Percentiles rank a stretch among this genome's conserved stretches.
These are phyloP conservation scores for Chaetomium olivaceum DNA, from an alignment of 2,329 filamentous ascomycete genomes.

Conservation along the genomic window DNA sequence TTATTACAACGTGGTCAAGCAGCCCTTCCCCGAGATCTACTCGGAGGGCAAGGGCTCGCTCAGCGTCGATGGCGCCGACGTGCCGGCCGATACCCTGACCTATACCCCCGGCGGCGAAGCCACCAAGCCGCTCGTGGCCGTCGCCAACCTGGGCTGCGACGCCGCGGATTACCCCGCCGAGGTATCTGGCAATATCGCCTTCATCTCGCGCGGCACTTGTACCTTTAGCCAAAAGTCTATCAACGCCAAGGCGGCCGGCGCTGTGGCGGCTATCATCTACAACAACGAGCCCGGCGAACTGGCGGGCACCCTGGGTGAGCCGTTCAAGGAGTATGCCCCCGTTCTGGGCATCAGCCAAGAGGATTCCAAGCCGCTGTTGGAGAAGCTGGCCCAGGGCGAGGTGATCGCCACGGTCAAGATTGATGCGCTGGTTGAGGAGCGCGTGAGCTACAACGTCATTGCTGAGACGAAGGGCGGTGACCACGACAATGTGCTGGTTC, in stretches of 20 bases:
- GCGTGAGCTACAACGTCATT: constrained; percentile 32
- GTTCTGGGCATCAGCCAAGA: constrained; percentile 54
- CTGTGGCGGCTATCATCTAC: constrained; percentile 59
- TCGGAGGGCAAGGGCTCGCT: constrained; percentile 37
- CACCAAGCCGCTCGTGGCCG: constrained; percentile 46
- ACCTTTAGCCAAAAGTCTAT: constrained; percentile 59
- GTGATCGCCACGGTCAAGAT: constrained; percentile 37
- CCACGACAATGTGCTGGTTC: constrained; percentile 31
- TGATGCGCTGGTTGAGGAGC: constrained; percentile 26
- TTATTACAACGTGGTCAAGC: constrained; percentile 48
- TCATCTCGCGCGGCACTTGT: constrained; percentile 61
- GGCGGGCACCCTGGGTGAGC: constrained; percentile 57
- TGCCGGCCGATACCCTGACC: constrained; percentile 41
- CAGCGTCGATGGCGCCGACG: constrained; percentile 35
- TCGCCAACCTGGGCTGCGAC: constrained; percentile 56
- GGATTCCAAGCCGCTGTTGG: constrained; percentile 43
- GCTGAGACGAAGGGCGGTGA: constrained; percentile 34
- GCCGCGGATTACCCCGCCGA: constrained; percentile 53
- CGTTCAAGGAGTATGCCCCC: constrained; percentile 49
- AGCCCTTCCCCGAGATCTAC: constrained; percentile 47
- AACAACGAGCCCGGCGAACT: constrained; percentile 58
- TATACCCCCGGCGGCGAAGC: constrained; percentile 53
- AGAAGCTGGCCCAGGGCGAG: constrained; percentile 36
- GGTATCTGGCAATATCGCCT: constrained; percentile 56
- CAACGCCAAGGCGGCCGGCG: constrained; percentile 58